Evolutionary conservation across 768 basidiomycete species (phyloP), one percentile per base, ranked within the genome.

Genomic region (Tricholoma sp.): DNA sequence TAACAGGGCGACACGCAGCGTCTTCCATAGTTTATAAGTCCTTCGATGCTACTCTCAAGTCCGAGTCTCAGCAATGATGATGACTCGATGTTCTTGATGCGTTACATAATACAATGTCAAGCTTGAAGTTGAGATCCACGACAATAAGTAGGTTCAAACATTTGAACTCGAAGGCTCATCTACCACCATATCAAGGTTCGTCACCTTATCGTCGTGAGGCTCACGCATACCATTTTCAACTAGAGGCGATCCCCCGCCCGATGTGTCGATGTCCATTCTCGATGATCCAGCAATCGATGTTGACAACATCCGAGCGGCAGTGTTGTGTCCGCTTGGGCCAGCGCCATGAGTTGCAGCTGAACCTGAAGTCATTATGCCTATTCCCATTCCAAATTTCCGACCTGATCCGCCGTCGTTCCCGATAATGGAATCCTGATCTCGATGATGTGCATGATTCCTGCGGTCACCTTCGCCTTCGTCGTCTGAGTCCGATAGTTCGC

Each of bases 401-500:
- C 69, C 72, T 21, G 76, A 77, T 34, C 69, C 74, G 21, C 68
- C 68, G 29, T 79, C 81, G 18, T 72, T 74, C 43, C 73, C 77
- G 59, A 74, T 78, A 9, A 73, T 69, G 55, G 78, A 81, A 50
- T 82, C 83, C 21, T 74, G 75, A 32, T 84, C 79, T 24, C 78
- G 77, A 68, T 88, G 83, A 35, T 75, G 74, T 8, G 80, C 74
- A 57, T 86, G 85, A 63, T 94, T 80, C 57, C 86, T 78, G 55
- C 94, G 81, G 1, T 86, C 91, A 46, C 91, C 94, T 63, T 89
- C 89, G 16, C 93, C 95, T 72, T 99, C 97, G 68, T 99, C 97
- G 61, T 99, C 97, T 1, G 97, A 98, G 70, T 99, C 97, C 6
- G 94, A 97, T 11, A 97, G 79, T 66, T 95, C 92, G 19, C 88